Conservation (phyloP, 495 filamentous ascomycete species). For the Chaetomium cochliodes region DNA sequence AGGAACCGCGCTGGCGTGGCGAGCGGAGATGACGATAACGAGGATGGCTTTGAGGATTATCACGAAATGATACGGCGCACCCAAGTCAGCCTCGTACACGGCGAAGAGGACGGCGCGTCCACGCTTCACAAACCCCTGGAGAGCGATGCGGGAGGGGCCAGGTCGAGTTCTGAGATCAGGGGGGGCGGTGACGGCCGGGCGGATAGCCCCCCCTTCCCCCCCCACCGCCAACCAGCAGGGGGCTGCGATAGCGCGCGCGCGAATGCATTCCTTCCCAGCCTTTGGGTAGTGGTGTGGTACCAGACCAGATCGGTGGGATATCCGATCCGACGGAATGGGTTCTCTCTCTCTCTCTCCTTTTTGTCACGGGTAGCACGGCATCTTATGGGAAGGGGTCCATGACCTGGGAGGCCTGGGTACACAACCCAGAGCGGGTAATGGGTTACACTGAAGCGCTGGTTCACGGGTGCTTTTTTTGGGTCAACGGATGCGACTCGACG, state of each 20-base stretch:
- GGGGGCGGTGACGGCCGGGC: constrained; percentile 1
- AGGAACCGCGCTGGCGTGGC: background rate
- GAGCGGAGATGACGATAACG: background rate
- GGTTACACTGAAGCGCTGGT: background rate
- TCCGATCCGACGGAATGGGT: constrained; percentile 4
- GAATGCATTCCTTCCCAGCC: background rate
- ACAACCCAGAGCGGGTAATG: background rate
- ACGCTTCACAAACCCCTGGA: background rate
- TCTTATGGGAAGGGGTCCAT: background rate
- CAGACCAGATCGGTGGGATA: background rate
- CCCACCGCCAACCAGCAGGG: no score
- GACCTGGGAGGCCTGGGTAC: background rate
- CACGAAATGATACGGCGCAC: background rate
- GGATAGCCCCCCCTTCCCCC: background rate
- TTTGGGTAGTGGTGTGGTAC: background rate
- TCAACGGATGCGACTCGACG: background rate
- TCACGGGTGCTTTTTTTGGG: background rate
- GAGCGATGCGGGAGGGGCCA: constrained; percentile 4
- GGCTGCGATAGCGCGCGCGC: background rate
- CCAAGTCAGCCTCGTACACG: background rate
- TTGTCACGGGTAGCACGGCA: constrained; percentile 5
- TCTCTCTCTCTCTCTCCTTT: background rate
- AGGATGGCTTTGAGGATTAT: constrained; percentile 10
- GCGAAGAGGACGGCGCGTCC: background rate
- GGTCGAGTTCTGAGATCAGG: background rate